Evolutionary conservation across 805 yeast genomes (phyloP), one percentile per base, ranked within the genome.

Genomic region (Spathaspora arborariae): DNA sequence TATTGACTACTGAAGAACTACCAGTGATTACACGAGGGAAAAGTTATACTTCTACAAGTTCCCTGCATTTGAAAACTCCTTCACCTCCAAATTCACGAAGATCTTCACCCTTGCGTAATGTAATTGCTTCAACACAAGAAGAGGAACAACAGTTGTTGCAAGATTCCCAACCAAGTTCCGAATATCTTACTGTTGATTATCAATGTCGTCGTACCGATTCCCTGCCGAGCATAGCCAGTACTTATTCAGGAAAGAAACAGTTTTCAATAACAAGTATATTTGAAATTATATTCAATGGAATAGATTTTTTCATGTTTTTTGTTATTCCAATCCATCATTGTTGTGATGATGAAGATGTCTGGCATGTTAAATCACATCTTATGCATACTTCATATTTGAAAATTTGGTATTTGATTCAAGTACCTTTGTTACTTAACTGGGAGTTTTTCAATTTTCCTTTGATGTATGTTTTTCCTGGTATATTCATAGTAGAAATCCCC

Each of bases 361-460:
- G 36, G 18, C 19, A 26, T n/a, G 11, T 18, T 19, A 41, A 47
- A 39, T 40, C 43, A 39, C 26, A 35, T 38, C 35, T 41, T 15
- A 30, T 19, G n/a, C 34, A 38, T 21, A 11, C 20, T 9, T 9
- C 20, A 8, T 27, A 30, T 11, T 26, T 27, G 2, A 18, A 42
- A 40, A n/a, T n/a, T 19, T 59, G 64, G 63, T 58, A 53, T 36
- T 24, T 48, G 16, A 16, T 58, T 19, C 59, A 55, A 43, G 45
- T 54, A 7, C 59, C 63, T 9, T 4, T 51, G 2, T 11, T 63
- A 16, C 8, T 58, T 5, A 54, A 56, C 39, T 54, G 45, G 43
- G 55, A 54, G 41, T 54, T 54, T 33, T 46, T 56, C 15, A 52
- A 54, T 11, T 9, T 57, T 16, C 2, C 42, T 15, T 30, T 16